phyloP scores from a whole-genome alignment of 257 asterid genomes.

The Cynanchum wilfordii region DNA sequence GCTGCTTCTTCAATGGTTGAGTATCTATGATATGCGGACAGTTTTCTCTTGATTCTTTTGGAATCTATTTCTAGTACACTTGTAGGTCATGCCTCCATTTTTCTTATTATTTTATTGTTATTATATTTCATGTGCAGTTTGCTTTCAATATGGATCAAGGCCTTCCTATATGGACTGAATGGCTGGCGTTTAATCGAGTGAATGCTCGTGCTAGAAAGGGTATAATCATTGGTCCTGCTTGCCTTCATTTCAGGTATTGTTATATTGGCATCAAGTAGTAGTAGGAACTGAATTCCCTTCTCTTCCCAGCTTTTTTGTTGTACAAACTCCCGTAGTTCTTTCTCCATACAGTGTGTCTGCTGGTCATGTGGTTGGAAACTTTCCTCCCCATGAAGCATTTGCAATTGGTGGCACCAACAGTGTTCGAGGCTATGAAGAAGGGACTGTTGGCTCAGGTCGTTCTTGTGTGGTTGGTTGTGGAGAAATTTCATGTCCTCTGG shows the following conservation, averaged over 20 bases:
- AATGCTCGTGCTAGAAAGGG: conserved; percentile 93
- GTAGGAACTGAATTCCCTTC: not conserved
- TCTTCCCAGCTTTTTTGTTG: conserved; percentile 2
- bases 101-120: not conserved
- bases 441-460: conserved; percentile 90
- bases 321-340: conserved; percentile 18
- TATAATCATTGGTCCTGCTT: conserved; percentile 63
- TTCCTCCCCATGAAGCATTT: conserved; percentile 98
- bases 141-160: conserved; percentile 96
- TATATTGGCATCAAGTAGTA: not conserved
- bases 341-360: conserved; percentile 61
- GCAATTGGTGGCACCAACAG: conserved; percentile 96
- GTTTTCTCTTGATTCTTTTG: conserved; percentile 2
- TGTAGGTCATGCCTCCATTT: conserved; percentile 1
- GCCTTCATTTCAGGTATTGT: conserved; percentile 58
- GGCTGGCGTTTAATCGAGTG: conserved; percentile 82
- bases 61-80: not conserved
- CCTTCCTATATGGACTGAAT: conserved; percentile 68
- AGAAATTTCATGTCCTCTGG: conserved; percentile 89
- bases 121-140: conserved; percentile 45
- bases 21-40: conserved; percentile 16
- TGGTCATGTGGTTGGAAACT: conserved; percentile 82
- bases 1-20: conserved; percentile 86
- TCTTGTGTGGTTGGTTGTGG: conserved; percentile 82
- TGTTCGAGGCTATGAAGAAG: conserved; percentile 98